These are phyloP conservation scores for Abortiporus biennis DNA, from an alignment of 1,284 basidiomycete genomes.

Conservation along the genomic window DNA sequence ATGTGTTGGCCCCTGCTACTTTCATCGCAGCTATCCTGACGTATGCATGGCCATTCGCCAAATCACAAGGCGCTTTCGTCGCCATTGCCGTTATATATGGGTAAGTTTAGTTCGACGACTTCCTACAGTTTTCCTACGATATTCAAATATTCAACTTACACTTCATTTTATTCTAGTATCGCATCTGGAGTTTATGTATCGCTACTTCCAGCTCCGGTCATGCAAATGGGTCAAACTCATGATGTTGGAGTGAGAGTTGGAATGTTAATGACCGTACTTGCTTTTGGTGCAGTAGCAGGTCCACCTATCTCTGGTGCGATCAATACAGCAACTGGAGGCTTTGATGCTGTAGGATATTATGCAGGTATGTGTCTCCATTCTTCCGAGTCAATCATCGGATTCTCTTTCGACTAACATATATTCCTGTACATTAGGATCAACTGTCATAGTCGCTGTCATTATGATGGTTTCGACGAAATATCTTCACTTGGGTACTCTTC, in stretches of 20 bases:
- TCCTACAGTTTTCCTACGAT: conserved; percentile 5
- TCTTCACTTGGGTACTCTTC: neutral
- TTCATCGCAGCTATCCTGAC: conserved; percentile 22
- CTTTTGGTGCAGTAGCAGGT: conserved; percentile 24
- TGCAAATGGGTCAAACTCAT: conserved; percentile 19
- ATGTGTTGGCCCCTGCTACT: conserved; percentile 8
- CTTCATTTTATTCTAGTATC: conserved; percentile 1
- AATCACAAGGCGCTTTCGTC: conserved; percentile 15
- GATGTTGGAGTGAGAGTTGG: conserved; percentile 25
- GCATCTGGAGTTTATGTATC: conserved; percentile 16
- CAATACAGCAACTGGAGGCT: conserved; percentile 17
- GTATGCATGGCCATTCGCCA: conserved; percentile 26
- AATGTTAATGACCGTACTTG: conserved; percentile 23
- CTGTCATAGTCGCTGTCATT: conserved; percentile 3
- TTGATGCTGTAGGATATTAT: conserved; percentile 22
- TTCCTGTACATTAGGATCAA: neutral
- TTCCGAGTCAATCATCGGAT: neutral
- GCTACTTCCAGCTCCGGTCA: conserved; percentile 19
- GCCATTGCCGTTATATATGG: conserved; percentile 15
- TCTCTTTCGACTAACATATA: neutral
- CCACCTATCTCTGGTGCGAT: conserved; percentile 28
- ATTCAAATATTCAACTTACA: neutral
- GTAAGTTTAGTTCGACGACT: conserved; percentile 2
- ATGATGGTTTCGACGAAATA: neutral
- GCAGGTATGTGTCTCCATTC: conserved; percentile 16